These are phyloP conservation scores for Microdochium nivale DNA, from an alignment of 2,329 filamentous ascomycete species.

Conservation along the genomic window DNA sequence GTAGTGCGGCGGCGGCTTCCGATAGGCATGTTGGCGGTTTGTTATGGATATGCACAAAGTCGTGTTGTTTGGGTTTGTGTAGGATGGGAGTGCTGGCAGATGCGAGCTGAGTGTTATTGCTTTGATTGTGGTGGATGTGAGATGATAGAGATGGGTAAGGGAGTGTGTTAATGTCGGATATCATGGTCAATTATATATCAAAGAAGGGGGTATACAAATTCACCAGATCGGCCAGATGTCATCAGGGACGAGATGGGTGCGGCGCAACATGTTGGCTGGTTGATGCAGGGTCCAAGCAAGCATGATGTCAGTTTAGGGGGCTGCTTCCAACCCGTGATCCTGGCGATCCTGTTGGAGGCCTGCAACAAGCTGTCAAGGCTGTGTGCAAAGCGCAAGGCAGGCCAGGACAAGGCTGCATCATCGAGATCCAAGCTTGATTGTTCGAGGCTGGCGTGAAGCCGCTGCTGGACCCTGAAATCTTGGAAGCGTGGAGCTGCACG, in stretches of 20 bases:
- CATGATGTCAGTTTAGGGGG: not conserved
- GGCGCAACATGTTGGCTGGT: not conserved
- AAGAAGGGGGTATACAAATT: not conserved
- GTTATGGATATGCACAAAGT: constrained; percentile 2
- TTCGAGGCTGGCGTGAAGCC: not conserved
- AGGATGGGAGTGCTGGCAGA: constrained; percentile 1
- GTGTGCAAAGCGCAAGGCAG: too few relatives aligned
- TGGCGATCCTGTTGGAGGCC: not conserved
- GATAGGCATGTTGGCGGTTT: constrained; percentile 22
- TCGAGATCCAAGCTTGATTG: not conserved
- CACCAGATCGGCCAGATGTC: not conserved
- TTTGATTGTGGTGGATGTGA: constrained; percentile 1
- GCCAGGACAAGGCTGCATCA: not conserved
- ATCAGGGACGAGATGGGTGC: not conserved
- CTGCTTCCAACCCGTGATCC: not conserved
- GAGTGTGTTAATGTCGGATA: not conserved
- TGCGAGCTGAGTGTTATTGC: not conserved
- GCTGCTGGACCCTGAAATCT: not conserved
- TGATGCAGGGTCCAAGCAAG: not conserved
- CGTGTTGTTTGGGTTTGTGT: constrained; percentile 1
- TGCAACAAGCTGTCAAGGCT: not conserved
- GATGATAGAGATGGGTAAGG: not conserved
- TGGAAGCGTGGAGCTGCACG: not conserved
- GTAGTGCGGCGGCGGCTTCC: constrained; percentile 26
- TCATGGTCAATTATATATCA: not conserved